These are phyloP conservation scores for Lodderomyces orthopsilosis DNA, from an alignment of 1,139 yeast genomes.

Conservation along the genomic window DNA sequence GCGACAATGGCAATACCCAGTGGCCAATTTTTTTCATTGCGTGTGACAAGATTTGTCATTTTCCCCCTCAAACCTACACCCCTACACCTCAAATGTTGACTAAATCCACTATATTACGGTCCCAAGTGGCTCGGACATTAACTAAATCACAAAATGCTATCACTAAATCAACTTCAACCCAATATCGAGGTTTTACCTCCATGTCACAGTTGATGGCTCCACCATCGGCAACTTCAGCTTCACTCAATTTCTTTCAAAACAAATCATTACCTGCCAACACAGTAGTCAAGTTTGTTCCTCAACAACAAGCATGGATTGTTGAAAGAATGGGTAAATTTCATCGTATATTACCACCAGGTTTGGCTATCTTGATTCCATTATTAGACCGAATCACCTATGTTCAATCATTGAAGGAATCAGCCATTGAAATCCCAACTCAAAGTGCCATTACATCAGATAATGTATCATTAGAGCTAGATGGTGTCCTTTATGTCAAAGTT, in stretches of 20 bases:
- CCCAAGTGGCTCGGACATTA: neutral
- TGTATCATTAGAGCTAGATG: conserved; percentile 81
- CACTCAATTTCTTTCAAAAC: conserved; percentile 61
- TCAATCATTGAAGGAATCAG: conserved; percentile 77
- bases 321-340: conserved; percentile 89
- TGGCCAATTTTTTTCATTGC: conserved; percentile 2
- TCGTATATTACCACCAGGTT: conserved; percentile 72
- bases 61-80: conserved; percentile 1
- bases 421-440: conserved; percentile 80
- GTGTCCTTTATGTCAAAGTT: conserved; percentile 74
- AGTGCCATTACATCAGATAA: conserved; percentile 85
- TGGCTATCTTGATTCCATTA: conserved; percentile 69
- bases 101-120: neutral
- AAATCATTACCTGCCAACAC: conserved; percentile 73
- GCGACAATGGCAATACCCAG: neutral
- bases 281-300: conserved; percentile 76
- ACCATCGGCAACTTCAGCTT: conserved; percentile 12
- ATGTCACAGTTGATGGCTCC: conserved; percentile 2
- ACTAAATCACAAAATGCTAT: neutral
- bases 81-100: conserved; percentile 2
- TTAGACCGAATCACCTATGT: conserved; percentile 77
- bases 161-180: neutral
- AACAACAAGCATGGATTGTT: conserved; percentile 88
- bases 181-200: conserved; percentile 2
- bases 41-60: neutral